phyloP scores from a whole-genome alignment of 225 moss, liverwort and hornwort species.

The Physcomitrium patens region DNA sequence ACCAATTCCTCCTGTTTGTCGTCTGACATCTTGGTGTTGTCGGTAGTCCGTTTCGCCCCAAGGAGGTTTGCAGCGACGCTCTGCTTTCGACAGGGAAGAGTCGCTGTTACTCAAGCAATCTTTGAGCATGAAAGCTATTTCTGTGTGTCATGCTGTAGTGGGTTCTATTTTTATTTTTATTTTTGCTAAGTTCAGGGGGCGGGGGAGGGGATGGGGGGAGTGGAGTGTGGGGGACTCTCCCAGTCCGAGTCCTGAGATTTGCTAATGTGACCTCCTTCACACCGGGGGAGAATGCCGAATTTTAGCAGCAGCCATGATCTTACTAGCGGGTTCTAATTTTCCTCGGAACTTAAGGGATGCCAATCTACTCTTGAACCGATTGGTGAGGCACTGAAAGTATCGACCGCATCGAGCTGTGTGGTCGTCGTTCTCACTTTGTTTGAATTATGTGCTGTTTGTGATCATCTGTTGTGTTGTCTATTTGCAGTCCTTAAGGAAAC shows the following conservation, averaged over 20 bases:
- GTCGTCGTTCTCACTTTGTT: slow-evolving; percentile 6
- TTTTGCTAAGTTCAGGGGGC: neutral
- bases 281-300: neutral
- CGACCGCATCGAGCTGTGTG: neutral
- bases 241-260: neutral
- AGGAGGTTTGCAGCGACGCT: slow-evolving; percentile 20
- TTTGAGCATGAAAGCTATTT: slow-evolving; percentile 4
- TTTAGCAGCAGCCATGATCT: slow-evolving; percentile 3
- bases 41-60: slow-evolving; percentile 24
- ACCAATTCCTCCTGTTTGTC: neutral
- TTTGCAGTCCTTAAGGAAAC: slow-evolving; percentile 25
- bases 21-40: slow-evolving; percentile 7
- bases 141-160: neutral
- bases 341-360: slow-evolving; percentile 9
- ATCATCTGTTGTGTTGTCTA: slow-evolving; percentile 18
- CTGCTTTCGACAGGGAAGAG: neutral
- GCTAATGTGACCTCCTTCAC: slow-evolving; percentile 11
- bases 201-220: too few species aligned
- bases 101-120: neutral
- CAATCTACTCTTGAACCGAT: neutral
- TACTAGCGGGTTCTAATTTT: neutral
- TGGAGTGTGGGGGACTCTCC: neutral
- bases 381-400: neutral
- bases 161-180: too few species aligned
- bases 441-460: neutral